Percentiles rank a stretch among this genome's conserved stretches.
Evolutionary conservation across 768 basidiomycete genomes (phyloP).

Genomic region (Lactarius psammicola): DNA sequence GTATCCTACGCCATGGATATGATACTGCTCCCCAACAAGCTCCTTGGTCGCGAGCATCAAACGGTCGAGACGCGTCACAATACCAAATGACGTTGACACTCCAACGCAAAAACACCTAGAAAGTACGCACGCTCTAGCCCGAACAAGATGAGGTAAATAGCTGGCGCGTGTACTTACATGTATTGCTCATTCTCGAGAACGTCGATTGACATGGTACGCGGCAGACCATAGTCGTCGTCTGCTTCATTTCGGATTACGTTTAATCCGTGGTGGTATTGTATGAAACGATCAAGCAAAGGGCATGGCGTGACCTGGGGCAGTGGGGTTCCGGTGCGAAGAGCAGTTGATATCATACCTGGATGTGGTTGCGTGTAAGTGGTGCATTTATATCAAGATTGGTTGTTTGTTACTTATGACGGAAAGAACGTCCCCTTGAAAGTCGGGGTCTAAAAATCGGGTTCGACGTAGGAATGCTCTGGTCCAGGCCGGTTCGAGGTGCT

Average conservation of each 20-base stretch:
- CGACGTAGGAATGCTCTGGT: constrained; percentile 69
- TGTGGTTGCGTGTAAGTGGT: not conserved
- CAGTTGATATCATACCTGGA: constrained; percentile 71
- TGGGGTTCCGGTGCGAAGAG: constrained; percentile 68
- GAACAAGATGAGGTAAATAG: not conserved
- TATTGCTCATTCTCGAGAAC: constrained; percentile 79
- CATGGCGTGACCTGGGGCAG: constrained; percentile 87
- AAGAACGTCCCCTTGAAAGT: constrained; percentile 82
- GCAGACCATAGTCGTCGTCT: constrained; percentile 74
- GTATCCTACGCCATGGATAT: constrained; percentile 66
- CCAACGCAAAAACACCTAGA: constrained; percentile 68
- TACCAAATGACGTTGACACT: constrained; percentile 62
- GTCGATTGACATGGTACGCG: constrained; percentile 64
- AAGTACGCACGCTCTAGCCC: not conserved
- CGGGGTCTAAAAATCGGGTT: constrained; percentile 71
- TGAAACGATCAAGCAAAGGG: constrained; percentile 51
- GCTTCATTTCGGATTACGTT: constrained; percentile 68
- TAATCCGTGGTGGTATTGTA: constrained; percentile 53
- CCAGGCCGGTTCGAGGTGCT: constrained; percentile 76
- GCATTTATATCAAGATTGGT: not conserved
- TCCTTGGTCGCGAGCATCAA: constrained; percentile 83
- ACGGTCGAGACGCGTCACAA: constrained; percentile 71
- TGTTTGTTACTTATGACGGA: constrained; percentile 67
- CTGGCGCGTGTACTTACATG: constrained; percentile 47
- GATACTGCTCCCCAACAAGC: constrained; percentile 82